These are phyloP conservation scores for Mortierella claussenii DNA, from an alignment of 192 early-diverging fungal species.

Conservation along the genomic window DNA sequence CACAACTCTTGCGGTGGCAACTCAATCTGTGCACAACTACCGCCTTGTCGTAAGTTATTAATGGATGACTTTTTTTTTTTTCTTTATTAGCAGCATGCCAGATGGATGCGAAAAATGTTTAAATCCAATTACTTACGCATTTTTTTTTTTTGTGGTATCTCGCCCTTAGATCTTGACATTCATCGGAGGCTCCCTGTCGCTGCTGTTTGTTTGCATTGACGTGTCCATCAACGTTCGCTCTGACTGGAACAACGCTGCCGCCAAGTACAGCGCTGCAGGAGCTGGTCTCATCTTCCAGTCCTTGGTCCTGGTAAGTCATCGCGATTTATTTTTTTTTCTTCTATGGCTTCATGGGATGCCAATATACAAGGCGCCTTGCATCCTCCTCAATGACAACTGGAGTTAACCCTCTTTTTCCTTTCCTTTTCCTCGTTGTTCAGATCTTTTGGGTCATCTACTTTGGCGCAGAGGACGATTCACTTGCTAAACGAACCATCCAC, in stretches of 20 bases:
- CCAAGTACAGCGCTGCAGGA: conserved; percentile 43
- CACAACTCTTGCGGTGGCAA: conserved; percentile 31
- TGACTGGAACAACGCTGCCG: neutral
- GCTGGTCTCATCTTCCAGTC: conserved; percentile 56
- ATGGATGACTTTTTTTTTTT: conserved; percentile 6
- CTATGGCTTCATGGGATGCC: neutral
- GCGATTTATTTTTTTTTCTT: neutral
- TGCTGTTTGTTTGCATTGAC: conserved; percentile 14
- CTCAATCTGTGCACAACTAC: conserved; percentile 46
- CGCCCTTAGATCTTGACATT: conserved; percentile 43
- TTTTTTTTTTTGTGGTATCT: neutral
- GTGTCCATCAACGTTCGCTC: neutral
- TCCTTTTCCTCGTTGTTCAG: too few species aligned
- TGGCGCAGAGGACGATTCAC: conserved; percentile 71
- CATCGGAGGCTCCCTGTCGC: conserved; percentile 28
- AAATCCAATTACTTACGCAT: neutral
- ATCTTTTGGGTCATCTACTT: conserved; percentile 79
- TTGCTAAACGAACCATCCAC: conserved; percentile 48
- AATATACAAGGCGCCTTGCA: too few species aligned
- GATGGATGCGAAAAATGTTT: neutral
- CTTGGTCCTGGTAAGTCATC: conserved; percentile 36
- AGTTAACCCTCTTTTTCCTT: too few species aligned
- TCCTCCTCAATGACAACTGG: too few species aligned
- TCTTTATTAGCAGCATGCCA: neutral
- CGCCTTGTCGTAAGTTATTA: conserved; percentile 44